Conservation (phyloP, 2,329 filamentous ascomycete genomes). For the Sclerotinia borealis region DNA sequence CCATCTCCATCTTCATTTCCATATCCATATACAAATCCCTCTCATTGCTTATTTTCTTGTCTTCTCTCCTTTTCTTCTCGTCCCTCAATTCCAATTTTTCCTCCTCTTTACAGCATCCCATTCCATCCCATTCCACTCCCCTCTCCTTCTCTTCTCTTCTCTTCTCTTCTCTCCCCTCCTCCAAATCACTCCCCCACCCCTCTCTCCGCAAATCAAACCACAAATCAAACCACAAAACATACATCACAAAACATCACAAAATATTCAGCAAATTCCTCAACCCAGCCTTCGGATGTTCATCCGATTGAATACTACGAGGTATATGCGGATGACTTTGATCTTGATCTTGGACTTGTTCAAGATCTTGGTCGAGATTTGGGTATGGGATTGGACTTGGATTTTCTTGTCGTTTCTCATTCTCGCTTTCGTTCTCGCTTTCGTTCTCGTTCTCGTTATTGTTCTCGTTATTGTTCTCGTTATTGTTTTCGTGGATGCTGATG, state of each 20-base stretch:
- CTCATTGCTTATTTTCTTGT: neutral
- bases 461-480: neutral
- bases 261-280: conserved; percentile 20
- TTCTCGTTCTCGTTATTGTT: neutral
- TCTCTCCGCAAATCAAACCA: no score
- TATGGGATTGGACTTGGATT: no score
- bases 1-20: no score
- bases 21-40: no score
- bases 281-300: conserved; percentile 17
- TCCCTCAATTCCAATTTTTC: no score
- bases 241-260: no score
- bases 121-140: no score
- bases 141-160: neutral
- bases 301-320: conserved; percentile 20
- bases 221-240: no score
- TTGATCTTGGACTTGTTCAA: no score
- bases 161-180: neutral
- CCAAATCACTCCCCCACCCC: neutral
- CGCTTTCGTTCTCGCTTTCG: neutral
- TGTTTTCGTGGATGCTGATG: neutral
- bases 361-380: no score
- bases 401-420: no score
- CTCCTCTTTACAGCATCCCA: no score
- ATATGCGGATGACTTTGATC: conserved; percentile 23
- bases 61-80: neutral